Percentiles rank a stretch among this genome's conserved stretches.
These are phyloP conservation scores for Euphorbia schlechtendalii DNA, from an alignment of 441 rosid genomes.

Conservation along the genomic window DNA sequence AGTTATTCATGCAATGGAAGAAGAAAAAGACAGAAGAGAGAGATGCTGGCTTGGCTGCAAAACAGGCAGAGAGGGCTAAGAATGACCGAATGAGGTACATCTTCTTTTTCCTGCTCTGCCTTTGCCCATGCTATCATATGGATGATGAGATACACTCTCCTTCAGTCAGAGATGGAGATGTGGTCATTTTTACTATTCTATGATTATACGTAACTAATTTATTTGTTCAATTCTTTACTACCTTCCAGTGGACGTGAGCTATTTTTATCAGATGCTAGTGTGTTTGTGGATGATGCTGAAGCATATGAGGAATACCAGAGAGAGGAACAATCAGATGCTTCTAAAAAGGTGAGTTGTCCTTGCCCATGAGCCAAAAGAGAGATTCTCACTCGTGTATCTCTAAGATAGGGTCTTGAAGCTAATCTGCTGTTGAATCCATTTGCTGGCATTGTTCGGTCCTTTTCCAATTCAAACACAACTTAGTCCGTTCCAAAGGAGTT, in stretches of 20 bases:
- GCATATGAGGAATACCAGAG: constrained; percentile 73
- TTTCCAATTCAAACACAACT: too few species aligned
- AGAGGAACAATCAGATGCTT: constrained; percentile 52
- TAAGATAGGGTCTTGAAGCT: not conserved
- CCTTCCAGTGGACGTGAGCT: constrained; percentile 91
- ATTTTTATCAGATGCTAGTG: constrained; percentile 74
- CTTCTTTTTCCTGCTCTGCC: not conserved
- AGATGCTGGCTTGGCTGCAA: constrained; percentile 80
- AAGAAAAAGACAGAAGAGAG: constrained; percentile 73
- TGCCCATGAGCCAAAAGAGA: too few species aligned
- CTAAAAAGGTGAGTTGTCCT: constrained; percentile 34
- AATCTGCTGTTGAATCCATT: too few species aligned
- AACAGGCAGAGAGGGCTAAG: constrained; percentile 93
- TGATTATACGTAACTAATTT: not conserved
- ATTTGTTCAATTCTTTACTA: constrained; percentile 11
- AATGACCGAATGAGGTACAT: constrained; percentile 92
- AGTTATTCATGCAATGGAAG: constrained; percentile 87
- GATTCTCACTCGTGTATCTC: too few species aligned
- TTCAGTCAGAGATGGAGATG: not conserved
- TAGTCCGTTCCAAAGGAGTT: too few species aligned
- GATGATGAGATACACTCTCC: not conserved
- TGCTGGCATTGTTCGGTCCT: too few species aligned
- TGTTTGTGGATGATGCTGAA: constrained; percentile 92
- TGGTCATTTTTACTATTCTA: not conserved
- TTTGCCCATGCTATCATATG: not conserved